A percentile compares a stretch with the other conserved stretches of the same genome.
Conservation (phyloP, 2,329 filamentous ascomycete genomes). For the Colletotrichum tofieldiae region DNA sequence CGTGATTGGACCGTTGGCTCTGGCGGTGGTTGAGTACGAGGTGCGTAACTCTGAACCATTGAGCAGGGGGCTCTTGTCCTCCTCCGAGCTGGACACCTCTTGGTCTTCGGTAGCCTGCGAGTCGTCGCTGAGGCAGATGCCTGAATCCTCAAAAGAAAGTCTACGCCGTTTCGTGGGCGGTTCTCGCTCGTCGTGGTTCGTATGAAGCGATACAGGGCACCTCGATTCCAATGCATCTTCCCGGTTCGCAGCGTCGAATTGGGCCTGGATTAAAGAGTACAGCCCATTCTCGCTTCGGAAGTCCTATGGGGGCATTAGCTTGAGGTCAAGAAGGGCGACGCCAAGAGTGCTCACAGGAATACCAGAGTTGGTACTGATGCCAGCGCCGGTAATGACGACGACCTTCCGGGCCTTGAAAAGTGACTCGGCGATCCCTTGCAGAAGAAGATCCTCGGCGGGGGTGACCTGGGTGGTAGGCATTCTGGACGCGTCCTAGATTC, state of each 20-base stretch:
- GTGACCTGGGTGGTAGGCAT: constrained; percentile 74
- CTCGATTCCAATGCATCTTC: background rate
- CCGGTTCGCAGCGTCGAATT: constrained; percentile 70
- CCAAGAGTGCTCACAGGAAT: constrained; percentile 72
- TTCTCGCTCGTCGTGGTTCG: constrained; percentile 38
- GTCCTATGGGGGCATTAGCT: constrained; percentile 63
- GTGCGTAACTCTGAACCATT: background rate
- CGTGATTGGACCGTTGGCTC: background rate
- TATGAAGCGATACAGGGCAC: constrained; percentile 31
- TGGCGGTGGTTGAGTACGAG: background rate
- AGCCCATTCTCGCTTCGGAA: constrained; percentile 82
- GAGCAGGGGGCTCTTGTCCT: background rate
- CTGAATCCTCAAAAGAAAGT: constrained; percentile 47
- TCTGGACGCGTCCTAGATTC: constrained; percentile 45
- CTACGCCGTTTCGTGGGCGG: constrained; percentile 54
- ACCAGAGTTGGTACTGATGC: constrained; percentile 83
- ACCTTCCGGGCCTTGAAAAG: constrained; percentile 77
- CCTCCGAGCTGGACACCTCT: background rate
- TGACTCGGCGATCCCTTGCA: constrained; percentile 77
- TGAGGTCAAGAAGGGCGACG: constrained; percentile 15
- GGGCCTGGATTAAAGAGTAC: constrained; percentile 80
- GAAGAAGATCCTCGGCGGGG: constrained; percentile 64
- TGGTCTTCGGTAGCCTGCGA: background rate
- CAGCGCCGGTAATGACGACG: constrained; percentile 80
- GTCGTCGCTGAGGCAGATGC: constrained; percentile 34